Evolutionary conservation across 768 basidiomycete genomes (phyloP).

Genomic region (Tylopilus cervinicoccineus): DNA sequence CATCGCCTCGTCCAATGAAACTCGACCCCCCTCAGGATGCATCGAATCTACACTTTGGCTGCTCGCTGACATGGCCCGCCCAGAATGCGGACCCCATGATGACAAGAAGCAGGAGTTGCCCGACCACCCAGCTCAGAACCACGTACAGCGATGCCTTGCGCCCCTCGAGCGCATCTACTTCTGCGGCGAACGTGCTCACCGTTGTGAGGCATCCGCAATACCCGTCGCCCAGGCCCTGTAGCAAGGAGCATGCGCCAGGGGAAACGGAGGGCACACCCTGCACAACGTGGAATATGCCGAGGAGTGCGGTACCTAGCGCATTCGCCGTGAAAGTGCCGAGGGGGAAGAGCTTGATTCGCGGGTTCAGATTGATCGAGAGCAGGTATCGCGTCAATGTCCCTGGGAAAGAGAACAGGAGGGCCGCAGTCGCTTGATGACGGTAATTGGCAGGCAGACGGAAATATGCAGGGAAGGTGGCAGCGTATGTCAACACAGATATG

Average conservation of each 20-base stretch:
- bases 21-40: constrained; percentile 2
- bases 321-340: constrained; percentile 80
- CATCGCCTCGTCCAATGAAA: neutral
- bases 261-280: constrained; percentile 50
- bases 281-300: constrained; percentile 69
- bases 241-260: constrained; percentile 56
- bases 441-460: constrained; percentile 63
- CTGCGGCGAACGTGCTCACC: constrained; percentile 88
- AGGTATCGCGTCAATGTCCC: constrained; percentile 83
- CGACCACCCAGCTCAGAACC: constrained; percentile 59
- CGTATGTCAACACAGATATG: constrained; percentile 64
- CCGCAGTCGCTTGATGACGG: constrained; percentile 80
- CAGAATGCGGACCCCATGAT: constrained; percentile 69
- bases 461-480: constrained; percentile 73
- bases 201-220: constrained; percentile 96
- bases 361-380: constrained; percentile 71
- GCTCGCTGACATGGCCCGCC: constrained; percentile 43
- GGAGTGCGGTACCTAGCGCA: constrained; percentile 73
- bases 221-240: constrained; percentile 85
- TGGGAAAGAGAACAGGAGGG: constrained; percentile 85
- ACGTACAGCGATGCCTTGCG: constrained; percentile 68
- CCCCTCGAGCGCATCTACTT: constrained; percentile 55
- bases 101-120: constrained; percentile 66
- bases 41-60: constrained; percentile 47
- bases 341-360: constrained; percentile 56